These are phyloP conservation scores for Nitzschia sp. DNA, from an alignment of 108 stramenopile species.

Conservation along the genomic window DNA sequence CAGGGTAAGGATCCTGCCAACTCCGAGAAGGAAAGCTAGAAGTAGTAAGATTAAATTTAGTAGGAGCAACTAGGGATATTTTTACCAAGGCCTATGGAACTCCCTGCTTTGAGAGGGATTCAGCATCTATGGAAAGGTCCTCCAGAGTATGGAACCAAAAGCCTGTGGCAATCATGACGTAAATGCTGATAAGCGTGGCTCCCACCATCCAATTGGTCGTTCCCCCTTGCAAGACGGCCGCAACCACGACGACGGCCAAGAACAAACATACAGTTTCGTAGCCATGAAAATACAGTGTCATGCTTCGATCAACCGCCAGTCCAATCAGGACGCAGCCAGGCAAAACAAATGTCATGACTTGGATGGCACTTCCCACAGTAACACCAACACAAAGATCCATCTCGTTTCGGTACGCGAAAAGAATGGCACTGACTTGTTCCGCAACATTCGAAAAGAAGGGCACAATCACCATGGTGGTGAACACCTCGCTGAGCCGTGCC, in stretches of 20 bases:
- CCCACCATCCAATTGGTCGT: slow-evolving; percentile 90
- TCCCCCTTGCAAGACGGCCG: slow-evolving; percentile 82
- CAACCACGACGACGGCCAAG: slow-evolving; percentile 72
- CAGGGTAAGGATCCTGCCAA: not conserved
- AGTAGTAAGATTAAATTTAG: too few relatives aligned
- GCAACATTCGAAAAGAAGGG: slow-evolving; percentile 98
- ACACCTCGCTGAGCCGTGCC: slow-evolving; percentile 83
- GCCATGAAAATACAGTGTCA: slow-evolving; percentile 86
- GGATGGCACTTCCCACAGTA: slow-evolving; percentile 94
- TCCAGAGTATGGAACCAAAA: slow-evolving; percentile 88
- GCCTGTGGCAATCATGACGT: slow-evolving; percentile 84
- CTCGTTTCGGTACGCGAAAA: slow-evolving; percentile 94
- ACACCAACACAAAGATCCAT: slow-evolving; percentile 98
- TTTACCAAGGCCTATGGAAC: too few relatives aligned
- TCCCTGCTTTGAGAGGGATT: slow-evolving; percentile 5
- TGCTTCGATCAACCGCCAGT: slow-evolving; percentile 83
- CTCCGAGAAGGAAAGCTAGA: too few relatives aligned
- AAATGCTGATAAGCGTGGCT: slow-evolving; percentile 69
- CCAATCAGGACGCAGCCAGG: slow-evolving; percentile 94
- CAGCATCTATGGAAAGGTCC: slow-evolving; percentile 63
- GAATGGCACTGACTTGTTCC: slow-evolving; percentile 93
- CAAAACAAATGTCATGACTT: slow-evolving; percentile 93
- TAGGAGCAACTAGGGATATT: too few relatives aligned
- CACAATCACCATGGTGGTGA: slow-evolving; percentile 93
- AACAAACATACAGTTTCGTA: slow-evolving; percentile 88